A percentile compares a stretch with the other conserved stretches of the same genome.
phyloP scores from a whole-genome alignment of 78 protist genomes.

The Tieghemostelium lacteum region DNA sequence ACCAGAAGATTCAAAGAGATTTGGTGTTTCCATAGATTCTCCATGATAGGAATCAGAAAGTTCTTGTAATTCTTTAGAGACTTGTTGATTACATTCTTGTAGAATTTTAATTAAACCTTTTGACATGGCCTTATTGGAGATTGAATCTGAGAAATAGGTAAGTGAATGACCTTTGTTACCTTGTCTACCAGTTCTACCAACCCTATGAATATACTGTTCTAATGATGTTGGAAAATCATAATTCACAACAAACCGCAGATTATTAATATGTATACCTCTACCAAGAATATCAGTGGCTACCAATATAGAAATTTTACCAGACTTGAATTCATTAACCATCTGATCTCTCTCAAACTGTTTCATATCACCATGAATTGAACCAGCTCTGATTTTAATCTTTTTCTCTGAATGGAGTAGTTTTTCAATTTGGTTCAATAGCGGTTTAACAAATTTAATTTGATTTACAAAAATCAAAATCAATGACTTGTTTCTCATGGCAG shows the following conservation, averaged over 20 bases:
- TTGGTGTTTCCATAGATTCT: not conserved
- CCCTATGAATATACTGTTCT: conserved; percentile 95
- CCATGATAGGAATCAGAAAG: conserved; percentile 3
- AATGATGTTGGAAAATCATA: conserved; percentile 95
- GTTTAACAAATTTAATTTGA: conserved; percentile 27
- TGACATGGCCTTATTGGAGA: conserved; percentile 29
- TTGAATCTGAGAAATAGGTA: conserved; percentile 74
- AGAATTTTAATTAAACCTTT: conserved; percentile 56
- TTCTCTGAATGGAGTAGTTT: not conserved
- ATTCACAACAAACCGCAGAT: conserved; percentile 97
- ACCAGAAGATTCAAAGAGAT: no score
- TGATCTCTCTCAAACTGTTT: conserved; percentile 97
- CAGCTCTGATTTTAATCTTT: conserved; percentile 20
- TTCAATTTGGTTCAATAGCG: not conserved
- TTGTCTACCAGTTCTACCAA: conserved; percentile 91
- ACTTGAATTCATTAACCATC: conserved; percentile 85
- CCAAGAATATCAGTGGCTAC: conserved; percentile 99
- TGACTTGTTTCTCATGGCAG: conserved; percentile 39
- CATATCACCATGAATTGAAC: conserved; percentile 99
- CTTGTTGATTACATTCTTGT: conserved; percentile 58
- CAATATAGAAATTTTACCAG: conserved; percentile 87
- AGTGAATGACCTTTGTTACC: conserved; percentile 94
- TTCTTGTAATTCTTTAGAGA: conserved; percentile 5
- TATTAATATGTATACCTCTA: conserved; percentile 97
- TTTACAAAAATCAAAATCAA: conserved; percentile 55